A percentile compares a stretch with the other conserved stretches of the same genome.
These are phyloP conservation scores for Xylaria venustula DNA, from an alignment of 495 filamentous ascomycete genomes.

Conservation along the genomic window DNA sequence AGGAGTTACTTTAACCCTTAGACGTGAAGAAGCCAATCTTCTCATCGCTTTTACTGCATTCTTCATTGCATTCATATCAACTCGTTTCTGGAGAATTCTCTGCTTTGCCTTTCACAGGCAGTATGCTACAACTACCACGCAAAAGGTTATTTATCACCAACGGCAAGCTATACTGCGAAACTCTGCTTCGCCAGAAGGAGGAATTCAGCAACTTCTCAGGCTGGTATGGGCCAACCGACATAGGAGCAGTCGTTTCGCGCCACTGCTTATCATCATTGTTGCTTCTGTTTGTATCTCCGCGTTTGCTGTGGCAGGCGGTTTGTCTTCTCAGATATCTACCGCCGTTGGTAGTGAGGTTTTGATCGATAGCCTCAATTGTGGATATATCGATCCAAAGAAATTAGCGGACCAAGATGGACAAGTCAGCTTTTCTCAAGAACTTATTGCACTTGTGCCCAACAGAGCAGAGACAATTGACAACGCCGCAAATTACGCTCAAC, in stretches of 20 bases:
- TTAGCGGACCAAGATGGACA: neutral
- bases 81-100: slow-evolving; percentile 10
- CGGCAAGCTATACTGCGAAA: slow-evolving; percentile 13
- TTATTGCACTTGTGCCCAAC: neutral
- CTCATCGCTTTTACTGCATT: slow-evolving; percentile 5
- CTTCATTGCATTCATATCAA: slow-evolving; percentile 7
- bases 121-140: neutral
- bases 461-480: slow-evolving; percentile 1
- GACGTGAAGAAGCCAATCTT: neutral
- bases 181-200: slow-evolving; percentile 1
- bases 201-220: neutral
- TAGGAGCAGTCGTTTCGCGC: neutral
- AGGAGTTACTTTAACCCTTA: neutral
- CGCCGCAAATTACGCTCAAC: slow-evolving; percentile 14
- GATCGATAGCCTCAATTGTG: slow-evolving; percentile 2
- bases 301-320: slow-evolving; percentile 10
- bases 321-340: slow-evolving; percentile 10
- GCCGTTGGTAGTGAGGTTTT: slow-evolving; percentile 8
- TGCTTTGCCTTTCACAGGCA: slow-evolving; percentile 10
- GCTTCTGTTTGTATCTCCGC: neutral
- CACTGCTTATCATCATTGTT: neutral
- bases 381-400: neutral
- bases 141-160: slow-evolving; percentile 7
- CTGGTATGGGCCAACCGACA: neutral
- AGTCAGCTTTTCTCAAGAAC: neutral